A percentile compares a stretch with the other conserved stretches of the same genome.
phyloP scores from a whole-genome alignment of 345 rosid species.

The Geranium rotundifolium region DNA sequence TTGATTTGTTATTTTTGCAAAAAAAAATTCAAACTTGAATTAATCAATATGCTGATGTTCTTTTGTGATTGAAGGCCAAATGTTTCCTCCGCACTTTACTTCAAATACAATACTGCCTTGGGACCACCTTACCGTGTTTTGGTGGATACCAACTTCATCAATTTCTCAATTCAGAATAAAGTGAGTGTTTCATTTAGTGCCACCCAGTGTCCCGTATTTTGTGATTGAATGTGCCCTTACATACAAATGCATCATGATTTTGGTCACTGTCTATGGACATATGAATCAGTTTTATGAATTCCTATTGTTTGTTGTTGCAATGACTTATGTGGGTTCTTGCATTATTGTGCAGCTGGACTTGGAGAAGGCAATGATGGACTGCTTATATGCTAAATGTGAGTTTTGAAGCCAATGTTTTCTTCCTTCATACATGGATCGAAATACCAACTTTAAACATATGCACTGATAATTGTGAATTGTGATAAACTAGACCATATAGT shows the following conservation, averaged over 20 bases:
- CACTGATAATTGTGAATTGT: no score
- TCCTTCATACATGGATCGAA: not conserved
- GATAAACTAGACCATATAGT: no score
- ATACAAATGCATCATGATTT: no score
- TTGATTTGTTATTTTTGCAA: not conserved
- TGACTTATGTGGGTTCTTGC: conserved; percentile 3
- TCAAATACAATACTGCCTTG: conserved; percentile 63
- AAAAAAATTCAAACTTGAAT: not conserved
- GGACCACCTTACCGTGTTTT: conserved; percentile 90
- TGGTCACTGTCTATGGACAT: no score
- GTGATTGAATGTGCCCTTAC: not conserved
- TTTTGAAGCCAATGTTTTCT: not conserved
- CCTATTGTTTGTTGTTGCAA: not conserved
- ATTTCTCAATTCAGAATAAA: conserved; percentile 93
- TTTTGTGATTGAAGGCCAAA: conserved; percentile 41
- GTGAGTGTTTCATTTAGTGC: conserved; percentile 20
- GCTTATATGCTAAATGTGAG: conserved; percentile 94
- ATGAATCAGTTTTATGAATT: not conserved
- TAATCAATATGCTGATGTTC: not conserved
- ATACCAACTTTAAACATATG: not conserved
- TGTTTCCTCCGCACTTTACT: conserved; percentile 85
- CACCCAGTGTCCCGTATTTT: not conserved
- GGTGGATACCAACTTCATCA: conserved; percentile 94
- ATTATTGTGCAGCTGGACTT: conserved; percentile 51
- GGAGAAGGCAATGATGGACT: conserved; percentile 90